Percentiles rank a stretch among this genome's conserved stretches.
Evolutionary conservation across 2,329 filamentous ascomycete species (phyloP).

Genomic region (Pseudogymnoascus sp.): DNA sequence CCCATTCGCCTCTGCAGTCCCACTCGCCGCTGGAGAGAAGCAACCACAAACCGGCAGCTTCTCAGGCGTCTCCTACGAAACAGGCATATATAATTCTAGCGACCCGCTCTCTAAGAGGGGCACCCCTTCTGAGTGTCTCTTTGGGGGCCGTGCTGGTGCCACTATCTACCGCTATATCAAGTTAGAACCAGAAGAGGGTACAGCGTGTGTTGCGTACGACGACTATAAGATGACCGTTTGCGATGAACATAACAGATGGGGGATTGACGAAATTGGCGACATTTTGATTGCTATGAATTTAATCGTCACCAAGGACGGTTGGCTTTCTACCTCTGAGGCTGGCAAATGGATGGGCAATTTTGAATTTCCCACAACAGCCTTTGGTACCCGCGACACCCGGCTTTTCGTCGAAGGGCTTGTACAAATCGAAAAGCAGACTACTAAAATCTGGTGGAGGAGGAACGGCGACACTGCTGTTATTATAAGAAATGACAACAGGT

Average conservation of each 20-base stretch:
- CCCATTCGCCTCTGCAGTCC: neutral
- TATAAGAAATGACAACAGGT: neutral
- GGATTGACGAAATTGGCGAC: neutral
- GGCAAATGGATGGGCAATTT: neutral
- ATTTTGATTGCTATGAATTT: neutral
- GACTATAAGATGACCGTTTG: neutral
- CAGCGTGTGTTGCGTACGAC: neutral
- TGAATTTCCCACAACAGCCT: neutral
- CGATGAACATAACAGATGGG: neutral
- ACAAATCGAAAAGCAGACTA: neutral
- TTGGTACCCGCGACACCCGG: neutral
- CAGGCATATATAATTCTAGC: neutral
- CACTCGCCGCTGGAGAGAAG: neutral
- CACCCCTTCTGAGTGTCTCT: neutral
- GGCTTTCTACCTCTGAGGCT: neutral
- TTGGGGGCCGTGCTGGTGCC: neutral
- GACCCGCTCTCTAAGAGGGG: neutral
- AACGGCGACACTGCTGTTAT: neutral
- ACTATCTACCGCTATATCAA: neutral
- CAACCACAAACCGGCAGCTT: neutral
- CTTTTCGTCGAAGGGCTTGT: neutral
- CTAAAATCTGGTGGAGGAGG: neutral
- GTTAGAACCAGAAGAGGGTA: neutral
- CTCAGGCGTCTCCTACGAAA: neutral
- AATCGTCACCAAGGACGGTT: neutral